Conservation (phyloP, 2,329 filamentous ascomycete species). For the Shiraia sp. region DNA sequence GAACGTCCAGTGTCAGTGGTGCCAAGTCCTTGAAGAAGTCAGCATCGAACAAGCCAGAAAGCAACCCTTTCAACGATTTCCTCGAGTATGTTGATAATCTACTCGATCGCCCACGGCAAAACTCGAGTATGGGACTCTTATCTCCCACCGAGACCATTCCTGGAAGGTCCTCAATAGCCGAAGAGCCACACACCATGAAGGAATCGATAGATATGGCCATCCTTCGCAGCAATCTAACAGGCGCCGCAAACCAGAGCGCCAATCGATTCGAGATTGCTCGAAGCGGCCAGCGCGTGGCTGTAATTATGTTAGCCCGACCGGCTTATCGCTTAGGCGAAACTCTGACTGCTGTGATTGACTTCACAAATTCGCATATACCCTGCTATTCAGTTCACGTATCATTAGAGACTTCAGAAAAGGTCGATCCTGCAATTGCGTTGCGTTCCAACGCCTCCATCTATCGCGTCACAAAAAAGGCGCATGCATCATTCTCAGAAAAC, state of each 20-base stretch:
- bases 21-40: constrained; percentile 20
- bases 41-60: constrained; percentile 42
- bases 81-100: constrained; percentile 54
- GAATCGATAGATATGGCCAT: constrained; percentile 93
- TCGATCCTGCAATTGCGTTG: constrained; percentile 79
- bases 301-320: constrained; percentile 84
- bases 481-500: constrained; percentile 78
- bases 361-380: constrained; percentile 73
- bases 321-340: constrained; percentile 88
- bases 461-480: constrained; percentile 80
- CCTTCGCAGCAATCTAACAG: constrained; percentile 64
- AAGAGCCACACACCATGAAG: constrained; percentile 67
- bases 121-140: constrained; percentile 60
- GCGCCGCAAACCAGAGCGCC: constrained; percentile 73
- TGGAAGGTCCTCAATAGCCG: constrained; percentile 56
- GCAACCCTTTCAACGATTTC: constrained; percentile 47
- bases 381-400: constrained; percentile 85
- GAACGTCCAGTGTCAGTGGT: constrained; percentile 46
- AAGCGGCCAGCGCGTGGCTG: constrained; percentile 87
- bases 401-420: constrained; percentile 83
- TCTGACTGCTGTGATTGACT: constrained; percentile 82
- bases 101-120: constrained; percentile 40
- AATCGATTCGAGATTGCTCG: constrained; percentile 95
- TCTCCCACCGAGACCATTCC: constrained; percentile 68
- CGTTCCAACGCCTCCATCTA: constrained; percentile 84